Base-by-base conservation (phyloP, 2,329 filamentous ascomycete genomes). In the Fusarium sterilihyphosum region DNA sequence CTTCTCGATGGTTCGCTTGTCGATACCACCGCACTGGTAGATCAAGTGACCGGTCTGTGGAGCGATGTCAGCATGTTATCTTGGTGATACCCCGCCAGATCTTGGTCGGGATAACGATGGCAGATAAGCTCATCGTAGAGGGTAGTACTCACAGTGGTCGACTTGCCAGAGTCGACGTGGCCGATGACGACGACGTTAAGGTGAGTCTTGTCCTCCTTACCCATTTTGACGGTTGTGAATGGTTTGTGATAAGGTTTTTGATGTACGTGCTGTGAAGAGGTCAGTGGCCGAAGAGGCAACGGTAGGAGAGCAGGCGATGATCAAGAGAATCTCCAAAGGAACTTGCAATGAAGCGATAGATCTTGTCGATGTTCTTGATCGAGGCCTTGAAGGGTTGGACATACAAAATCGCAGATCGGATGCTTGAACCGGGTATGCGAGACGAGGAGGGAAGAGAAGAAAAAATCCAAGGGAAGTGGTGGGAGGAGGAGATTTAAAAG, bases 1-100 rank as follows among this genome's bases (percentile, higher is more conserved):
- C 94, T 99, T 99, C 93, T 99, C 96, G 86, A 99, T 99, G 88
- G 96, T 98, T 95, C 96, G 96, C 92, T 96, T 95, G 94, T 99
- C 96, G 85, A 98, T 99, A 94, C 96, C 96, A 93, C 96, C 96
- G 91, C 96, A 98, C 93, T 99, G 96, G 95, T 98, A 98, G 94
- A 99, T 98, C 92, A 99, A 92, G 91, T 96, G 92, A 87, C 92
- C 91, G 82, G 87, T 93, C 86, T 86, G 81, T 82, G 79, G 20
- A 80, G 79, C 74, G 80, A 71, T 81, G 71, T 82, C 66, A 78
- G 78, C 70, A 74, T 67, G 1, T 31, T 63, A 44, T 35, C 17
- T 41, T 10, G 22, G 12, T 24, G 7, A 31, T 35, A 46, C 73
- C 74, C 65, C 73, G 35, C 43, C 56, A 58, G 18, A 31, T 71